Evolutionary conservation across 306 rosid species (phyloP).

Genomic region (Vachellia pachyceras): DNA sequence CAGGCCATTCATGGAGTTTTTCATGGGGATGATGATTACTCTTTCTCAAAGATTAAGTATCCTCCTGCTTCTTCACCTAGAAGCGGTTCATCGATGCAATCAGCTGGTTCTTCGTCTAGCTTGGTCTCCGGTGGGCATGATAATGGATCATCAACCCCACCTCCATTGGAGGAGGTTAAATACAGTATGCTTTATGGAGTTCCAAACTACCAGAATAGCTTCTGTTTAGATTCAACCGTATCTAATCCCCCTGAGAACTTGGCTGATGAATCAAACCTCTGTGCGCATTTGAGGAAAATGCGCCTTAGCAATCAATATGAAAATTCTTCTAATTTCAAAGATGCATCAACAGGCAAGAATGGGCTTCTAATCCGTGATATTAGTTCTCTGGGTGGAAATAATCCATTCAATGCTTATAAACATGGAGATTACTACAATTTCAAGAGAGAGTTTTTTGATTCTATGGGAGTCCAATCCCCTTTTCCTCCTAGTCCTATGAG

Average conservation of each 20-base stretch:
- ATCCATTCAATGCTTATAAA: not conserved
- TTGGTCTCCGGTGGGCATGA: conserved; percentile 33
- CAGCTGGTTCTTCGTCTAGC: conserved; percentile 9
- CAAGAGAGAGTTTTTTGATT: not conserved
- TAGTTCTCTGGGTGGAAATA: not conserved
- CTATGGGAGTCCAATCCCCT: not conserved
- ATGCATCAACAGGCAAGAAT: conserved; percentile 26
- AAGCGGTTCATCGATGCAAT: conserved; percentile 13
- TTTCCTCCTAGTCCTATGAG: not conserved
- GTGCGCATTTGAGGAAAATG: conserved; percentile 1
- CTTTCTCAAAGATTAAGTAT: not conserved
- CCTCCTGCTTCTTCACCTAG: conserved; percentile 1
- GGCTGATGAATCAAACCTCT: not conserved
- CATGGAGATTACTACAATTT: not conserved
- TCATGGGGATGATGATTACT: not conserved
- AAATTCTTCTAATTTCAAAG: conserved; percentile 32
- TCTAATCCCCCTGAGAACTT: conserved; percentile 24
- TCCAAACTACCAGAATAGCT: conserved; percentile 28
- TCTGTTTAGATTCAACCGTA: conserved; percentile 29
- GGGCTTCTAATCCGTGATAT: not conserved
- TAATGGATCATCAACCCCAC: conserved; percentile 48
- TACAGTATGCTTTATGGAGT: conserved; percentile 28
- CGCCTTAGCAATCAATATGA: not conserved
- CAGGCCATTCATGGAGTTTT: conserved; percentile 9
- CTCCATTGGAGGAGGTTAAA: conserved; percentile 47